A percentile compares a stretch with the other conserved stretches of the same genome.
Evolutionary conservation across 805 yeast genomes (phyloP).

Genomic region (Kregervanrija pseudodelftensis): DNA sequence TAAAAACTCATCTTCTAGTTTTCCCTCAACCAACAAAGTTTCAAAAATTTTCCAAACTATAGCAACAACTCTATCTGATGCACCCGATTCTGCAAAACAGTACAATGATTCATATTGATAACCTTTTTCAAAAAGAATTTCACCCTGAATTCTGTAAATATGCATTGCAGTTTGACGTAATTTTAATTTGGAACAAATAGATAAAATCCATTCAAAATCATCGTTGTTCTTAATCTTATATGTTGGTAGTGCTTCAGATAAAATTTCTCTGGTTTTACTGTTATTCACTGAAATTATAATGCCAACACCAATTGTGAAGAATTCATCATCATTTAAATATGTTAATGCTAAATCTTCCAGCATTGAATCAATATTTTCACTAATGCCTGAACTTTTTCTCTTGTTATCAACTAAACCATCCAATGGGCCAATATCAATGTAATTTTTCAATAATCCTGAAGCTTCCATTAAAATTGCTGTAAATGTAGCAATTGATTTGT

Average conservation of each 20-base stretch:
- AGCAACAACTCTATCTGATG: conserved; percentile 41
- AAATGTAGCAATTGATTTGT: conserved; percentile 57
- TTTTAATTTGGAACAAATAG: conserved; percentile 63
- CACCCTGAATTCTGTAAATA: conserved; percentile 49
- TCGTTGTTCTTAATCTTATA: conserved; percentile 60
- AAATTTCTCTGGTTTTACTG: conserved; percentile 34
- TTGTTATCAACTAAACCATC: not conserved
- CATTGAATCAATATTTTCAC: conserved; percentile 28
- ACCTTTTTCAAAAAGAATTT: conserved; percentile 20
- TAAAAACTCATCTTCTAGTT: conserved; percentile 44
- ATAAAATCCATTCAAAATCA: conserved; percentile 73
- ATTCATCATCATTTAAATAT: conserved; percentile 42
- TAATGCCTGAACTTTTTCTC: conserved; percentile 8
- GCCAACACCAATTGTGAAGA: conserved; percentile 68
- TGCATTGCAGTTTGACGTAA: conserved; percentile 50
- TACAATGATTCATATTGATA: conserved; percentile 52
- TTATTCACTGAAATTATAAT: conserved; percentile 43
- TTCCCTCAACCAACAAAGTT: conserved; percentile 44
- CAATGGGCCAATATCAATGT: conserved; percentile 15
- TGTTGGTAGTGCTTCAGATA: conserved; percentile 53
- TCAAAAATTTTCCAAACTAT: conserved; percentile 60
- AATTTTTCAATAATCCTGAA: conserved; percentile 46
- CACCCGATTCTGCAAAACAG: conserved; percentile 59
- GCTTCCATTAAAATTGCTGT: conserved; percentile 57
- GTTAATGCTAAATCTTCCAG: conserved; percentile 48